Evolutionary conservation across 1,284 basidiomycete species (phyloP).

Genomic region (Marasmius oreades): DNA sequence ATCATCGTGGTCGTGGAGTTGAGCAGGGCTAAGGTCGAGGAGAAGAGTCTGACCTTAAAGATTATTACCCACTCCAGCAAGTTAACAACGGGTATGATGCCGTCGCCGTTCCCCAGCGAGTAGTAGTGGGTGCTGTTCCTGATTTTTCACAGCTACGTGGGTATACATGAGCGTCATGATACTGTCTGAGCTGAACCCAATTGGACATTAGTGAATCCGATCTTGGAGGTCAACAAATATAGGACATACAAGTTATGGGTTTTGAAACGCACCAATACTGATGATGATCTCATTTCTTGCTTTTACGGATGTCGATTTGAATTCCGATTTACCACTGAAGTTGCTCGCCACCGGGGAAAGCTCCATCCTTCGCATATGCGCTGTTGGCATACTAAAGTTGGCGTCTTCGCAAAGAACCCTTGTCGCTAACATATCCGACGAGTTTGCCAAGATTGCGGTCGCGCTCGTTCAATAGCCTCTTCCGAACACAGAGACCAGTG

Average conservation of each 20-base stretch:
- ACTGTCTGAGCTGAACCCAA: constrained; percentile 13
- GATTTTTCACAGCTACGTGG: constrained; percentile 27
- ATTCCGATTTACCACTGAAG: constrained; percentile 18
- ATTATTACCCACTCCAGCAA: constrained; percentile 27
- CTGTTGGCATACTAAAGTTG: constrained; percentile 9
- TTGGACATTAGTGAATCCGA: neutral
- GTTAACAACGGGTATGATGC: constrained; percentile 25
- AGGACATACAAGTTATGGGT: constrained; percentile 16
- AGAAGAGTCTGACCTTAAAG: constrained; percentile 23
- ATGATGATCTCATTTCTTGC: constrained; percentile 19
- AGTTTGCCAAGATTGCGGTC: constrained; percentile 10
- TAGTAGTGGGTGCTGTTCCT: constrained; percentile 23
- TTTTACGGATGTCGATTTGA: constrained; percentile 10
- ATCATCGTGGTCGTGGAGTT: constrained; percentile 35
- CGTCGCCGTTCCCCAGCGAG: constrained; percentile 19
- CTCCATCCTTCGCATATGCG: constrained; percentile 13
- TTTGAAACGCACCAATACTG: constrained; percentile 21
- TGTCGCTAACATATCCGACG: constrained; percentile 19
- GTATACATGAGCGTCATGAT: neutral
- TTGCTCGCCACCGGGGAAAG: constrained; percentile 12
- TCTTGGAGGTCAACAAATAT: neutral
- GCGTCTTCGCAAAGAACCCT: constrained; percentile 16
- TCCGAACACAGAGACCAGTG: constrained; percentile 20
- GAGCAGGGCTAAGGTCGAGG: neutral
- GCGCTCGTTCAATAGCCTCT: constrained; percentile 17